Conservation (phyloP, 2,329 filamentous ascomycete species). For the Davidsoniella eucalypti region DNA sequence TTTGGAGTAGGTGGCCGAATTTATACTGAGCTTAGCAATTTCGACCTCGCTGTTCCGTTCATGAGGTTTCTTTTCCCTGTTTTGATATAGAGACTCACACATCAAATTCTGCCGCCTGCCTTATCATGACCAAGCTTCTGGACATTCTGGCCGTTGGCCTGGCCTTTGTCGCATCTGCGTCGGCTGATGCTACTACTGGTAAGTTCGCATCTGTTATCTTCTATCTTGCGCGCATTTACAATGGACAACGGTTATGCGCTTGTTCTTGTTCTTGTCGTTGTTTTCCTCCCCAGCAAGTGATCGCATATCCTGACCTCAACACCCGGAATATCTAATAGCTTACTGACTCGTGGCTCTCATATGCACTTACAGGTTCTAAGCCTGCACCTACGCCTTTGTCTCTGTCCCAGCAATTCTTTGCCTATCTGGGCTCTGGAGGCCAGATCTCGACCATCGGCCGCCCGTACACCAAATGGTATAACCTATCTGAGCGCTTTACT, state of each 20-base stretch:
- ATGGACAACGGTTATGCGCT: no score
- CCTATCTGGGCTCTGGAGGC: constrained; percentile 8
- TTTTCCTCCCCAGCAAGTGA: no score
- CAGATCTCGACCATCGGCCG: constrained; percentile 30
- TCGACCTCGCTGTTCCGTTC: not conserved
- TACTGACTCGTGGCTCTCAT: not conserved
- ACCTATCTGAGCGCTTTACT: constrained; percentile 78
- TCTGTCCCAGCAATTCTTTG: constrained; percentile 3
- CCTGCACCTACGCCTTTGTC: constrained; percentile 6
- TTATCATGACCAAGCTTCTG: constrained; percentile 10
- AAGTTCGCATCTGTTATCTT: not conserved
- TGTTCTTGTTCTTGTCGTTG: no score
- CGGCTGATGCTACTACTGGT: constrained; percentile 8
- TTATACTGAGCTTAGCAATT: not conserved
- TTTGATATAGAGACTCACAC: not conserved
- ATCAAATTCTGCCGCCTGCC: not conserved
- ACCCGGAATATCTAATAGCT: not conserved
- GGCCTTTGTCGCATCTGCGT: constrained; percentile 9
- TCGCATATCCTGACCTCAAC: not conserved
- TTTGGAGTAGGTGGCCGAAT: constrained; percentile 6
- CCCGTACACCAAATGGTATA: constrained; percentile 92
- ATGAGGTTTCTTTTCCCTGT: not conserved
- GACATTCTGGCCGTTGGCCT: constrained; percentile 9
- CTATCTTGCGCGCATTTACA: not conserved
- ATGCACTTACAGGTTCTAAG: not conserved